Evolutionary conservation across 169 alveolate species (phyloP), one percentile per base, ranked within the genome.

Genomic region (Cyclospora cayetanensis): DNA sequence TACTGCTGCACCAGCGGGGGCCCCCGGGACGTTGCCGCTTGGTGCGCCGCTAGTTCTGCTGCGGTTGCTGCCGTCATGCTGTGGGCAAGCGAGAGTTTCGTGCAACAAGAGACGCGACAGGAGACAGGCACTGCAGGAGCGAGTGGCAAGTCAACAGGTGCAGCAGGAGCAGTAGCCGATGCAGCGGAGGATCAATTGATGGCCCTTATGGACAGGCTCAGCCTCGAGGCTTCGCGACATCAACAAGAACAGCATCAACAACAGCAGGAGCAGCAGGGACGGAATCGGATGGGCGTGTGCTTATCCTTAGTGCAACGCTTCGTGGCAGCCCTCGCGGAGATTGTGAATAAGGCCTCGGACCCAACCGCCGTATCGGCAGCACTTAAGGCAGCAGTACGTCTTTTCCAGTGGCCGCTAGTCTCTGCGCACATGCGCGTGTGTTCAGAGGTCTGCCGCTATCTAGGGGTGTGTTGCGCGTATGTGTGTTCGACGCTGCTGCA

Each of bases 101-200:
- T 31, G 79, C 79, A 66, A 46, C 79, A 66, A 46, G 50, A 66
- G 79, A 22, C 9, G 79, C 55, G 15, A 15, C 55, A 46, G 55
- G 41, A 25, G 55, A 7, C 7, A 7, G 55, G 55, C 55, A 46
- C 22, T 46, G 55, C 55, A 1, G 76, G 4, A 5, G 76, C 39
- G 2, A 46, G 50, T 9, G 79, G 29, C 29, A 18, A 41, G 18
- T 41, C 79, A 66, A 46, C 79, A 66, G 79, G 50, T 27, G 50
- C 79, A 31, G 79, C 37, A 66, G 79, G 50, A 66, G 35, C 29
- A 46, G 50, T 46, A 31, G 22, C 79, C 11, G 79, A 66, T 66
- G 79, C 79, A 66, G 79, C 79, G 15, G 79, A 66, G 22, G 79
- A 66, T 25, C 79, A 66, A 46, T 46, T 66, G 79, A 41, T n/a